Evolutionary conservation across 352 stramenopile species (phyloP).

Genomic region (Lagenidium giganteum): DNA sequence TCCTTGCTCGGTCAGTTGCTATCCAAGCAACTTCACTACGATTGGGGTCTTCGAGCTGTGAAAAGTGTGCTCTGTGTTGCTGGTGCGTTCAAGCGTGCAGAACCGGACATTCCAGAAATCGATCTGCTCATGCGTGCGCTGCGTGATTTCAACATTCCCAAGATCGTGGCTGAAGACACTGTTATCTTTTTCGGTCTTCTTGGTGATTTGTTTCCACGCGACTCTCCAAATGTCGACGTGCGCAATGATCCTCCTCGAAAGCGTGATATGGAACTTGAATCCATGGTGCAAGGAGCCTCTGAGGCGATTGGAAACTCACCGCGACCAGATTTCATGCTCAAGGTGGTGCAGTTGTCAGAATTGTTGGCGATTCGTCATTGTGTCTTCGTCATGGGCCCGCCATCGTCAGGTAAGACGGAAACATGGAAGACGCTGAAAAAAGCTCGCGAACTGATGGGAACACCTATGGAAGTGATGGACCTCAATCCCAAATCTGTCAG

Average conservation of each 20-base stretch:
- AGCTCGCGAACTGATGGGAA: slow-evolving; percentile 85
- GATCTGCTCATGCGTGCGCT: slow-evolving; percentile 95
- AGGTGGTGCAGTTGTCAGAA: slow-evolving; percentile 95
- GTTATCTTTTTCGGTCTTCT: slow-evolving; percentile 95
- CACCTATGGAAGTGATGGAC: slow-evolving; percentile 88
- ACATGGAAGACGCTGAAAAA: slow-evolving; percentile 93
- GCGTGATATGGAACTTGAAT: slow-evolving; percentile 90
- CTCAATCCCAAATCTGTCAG: slow-evolving; percentile 96
- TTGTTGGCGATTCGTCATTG: slow-evolving; percentile 94
- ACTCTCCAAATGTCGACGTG: slow-evolving; percentile 79
- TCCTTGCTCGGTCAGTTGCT: slow-evolving; percentile 91
- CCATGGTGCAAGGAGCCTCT: slow-evolving; percentile 77
- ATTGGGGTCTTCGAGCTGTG: slow-evolving; percentile 92
- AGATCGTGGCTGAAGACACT: slow-evolving; percentile 94
- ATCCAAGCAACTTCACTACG: slow-evolving; percentile 95
- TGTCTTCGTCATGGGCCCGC: slow-evolving; percentile 95
- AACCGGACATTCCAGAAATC: slow-evolving; percentile 91
- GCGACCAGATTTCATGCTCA: slow-evolving; percentile 87
- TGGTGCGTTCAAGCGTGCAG: slow-evolving; percentile 91
- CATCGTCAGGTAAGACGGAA: slow-evolving; percentile 92
- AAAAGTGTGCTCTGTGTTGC: slow-evolving; percentile 94
- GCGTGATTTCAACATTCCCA: slow-evolving; percentile 96
- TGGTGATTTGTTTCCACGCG: slow-evolving; percentile 91
- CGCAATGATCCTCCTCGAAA: slow-evolving; percentile 91
- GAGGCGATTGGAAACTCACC: slow-evolving; percentile 81